A percentile compares a stretch with the other conserved stretches of the same genome.
Conservation (phyloP, 2,329 filamentous ascomycete genomes). For the Gyromitra esculenta region DNA sequence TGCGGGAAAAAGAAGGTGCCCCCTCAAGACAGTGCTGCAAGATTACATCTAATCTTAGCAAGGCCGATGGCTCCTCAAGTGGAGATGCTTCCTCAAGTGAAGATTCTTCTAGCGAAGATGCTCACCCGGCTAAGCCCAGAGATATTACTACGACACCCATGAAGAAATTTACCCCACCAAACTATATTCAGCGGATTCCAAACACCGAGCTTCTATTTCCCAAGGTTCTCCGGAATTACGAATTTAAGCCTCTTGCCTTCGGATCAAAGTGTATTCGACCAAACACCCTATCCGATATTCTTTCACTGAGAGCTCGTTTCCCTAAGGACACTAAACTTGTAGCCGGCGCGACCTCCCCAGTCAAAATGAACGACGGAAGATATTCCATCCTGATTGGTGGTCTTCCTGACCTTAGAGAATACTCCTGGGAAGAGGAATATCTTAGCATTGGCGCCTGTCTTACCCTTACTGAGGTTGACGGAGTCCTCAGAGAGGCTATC, state of each 20-base stretch:
- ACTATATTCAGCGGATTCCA: slow-evolving; percentile 92
- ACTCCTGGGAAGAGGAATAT: slow-evolving; percentile 78
- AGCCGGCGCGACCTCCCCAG: slow-evolving; percentile 76
- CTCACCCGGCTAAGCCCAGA: no score
- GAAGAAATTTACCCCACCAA: slow-evolving; percentile 80
- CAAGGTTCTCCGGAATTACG: slow-evolving; percentile 81
- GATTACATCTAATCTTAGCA: slow-evolving; percentile 67
- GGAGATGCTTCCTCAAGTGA: no score
- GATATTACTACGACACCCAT: slow-evolving; percentile 60
- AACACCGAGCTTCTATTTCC: slow-evolving; percentile 97
- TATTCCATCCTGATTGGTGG: slow-evolving; percentile 93
- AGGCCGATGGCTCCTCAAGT: slow-evolving; percentile 56
- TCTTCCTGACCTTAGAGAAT: slow-evolving; percentile 87
- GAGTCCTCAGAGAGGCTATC: slow-evolving; percentile 81
- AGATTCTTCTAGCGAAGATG: no score
- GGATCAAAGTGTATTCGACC: slow-evolving; percentile 95
- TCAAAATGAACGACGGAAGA: slow-evolving; percentile 63
- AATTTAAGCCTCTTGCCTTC: slow-evolving; percentile 82
- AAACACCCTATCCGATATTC: slow-evolving; percentile 84
- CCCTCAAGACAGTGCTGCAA: slow-evolving; percentile 74
- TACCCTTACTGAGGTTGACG: slow-evolving; percentile 87
- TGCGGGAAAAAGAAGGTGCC: slow-evolving; percentile 68
- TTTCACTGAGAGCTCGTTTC: slow-evolving; percentile 86
- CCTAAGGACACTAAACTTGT: slow-evolving; percentile 84
- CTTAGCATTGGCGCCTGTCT: slow-evolving; percentile 93